phyloP scores from a whole-genome alignment of 139 green algal genomes.

The Chloropicon primus region DNA sequence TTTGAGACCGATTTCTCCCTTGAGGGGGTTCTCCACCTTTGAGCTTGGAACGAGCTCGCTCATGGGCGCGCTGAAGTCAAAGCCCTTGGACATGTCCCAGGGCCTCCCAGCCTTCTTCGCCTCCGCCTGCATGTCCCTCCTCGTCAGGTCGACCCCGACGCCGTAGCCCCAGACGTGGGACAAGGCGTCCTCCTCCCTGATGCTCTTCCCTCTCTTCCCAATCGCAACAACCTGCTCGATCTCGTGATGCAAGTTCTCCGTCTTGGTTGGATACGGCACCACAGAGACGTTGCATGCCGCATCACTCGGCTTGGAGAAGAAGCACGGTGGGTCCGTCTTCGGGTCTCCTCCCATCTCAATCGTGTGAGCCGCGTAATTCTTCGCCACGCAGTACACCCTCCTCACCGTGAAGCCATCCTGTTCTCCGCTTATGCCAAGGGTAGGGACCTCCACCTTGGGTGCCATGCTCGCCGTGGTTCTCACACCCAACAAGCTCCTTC shows the following conservation, averaged over 20 bases:
- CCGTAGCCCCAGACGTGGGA: slow-evolving; percentile 1
- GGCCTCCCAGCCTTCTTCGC: not conserved
- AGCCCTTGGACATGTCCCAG: slow-evolving; percentile 4
- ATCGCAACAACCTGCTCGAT: slow-evolving; percentile 1
- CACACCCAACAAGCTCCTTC: no score
- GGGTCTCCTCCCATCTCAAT: slow-evolving; percentile 3
- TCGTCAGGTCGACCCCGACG: not conserved
- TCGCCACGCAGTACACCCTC: slow-evolving; percentile 2
- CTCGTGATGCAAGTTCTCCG: slow-evolving; percentile 4
- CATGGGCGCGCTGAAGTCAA: not conserved
- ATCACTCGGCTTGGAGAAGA: not conserved
- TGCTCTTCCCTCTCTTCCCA: not conserved
- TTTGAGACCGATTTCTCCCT: not conserved
- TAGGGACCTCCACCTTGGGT: not conserved
- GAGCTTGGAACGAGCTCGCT: not conserved
- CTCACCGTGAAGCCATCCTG: not conserved
- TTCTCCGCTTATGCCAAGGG: not conserved
- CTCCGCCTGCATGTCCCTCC: slow-evolving; percentile 4
- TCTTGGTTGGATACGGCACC: not conserved
- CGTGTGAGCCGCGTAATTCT: slow-evolving; percentile 4
- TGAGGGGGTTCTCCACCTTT: not conserved
- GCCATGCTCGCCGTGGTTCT: not conserved
- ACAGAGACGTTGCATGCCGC: not conserved
- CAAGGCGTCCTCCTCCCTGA: not conserved
- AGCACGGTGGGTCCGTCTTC: not conserved